Conservation (phyloP, 2,329 filamentous ascomycete species). For the Monosporascus sp. region DNA sequence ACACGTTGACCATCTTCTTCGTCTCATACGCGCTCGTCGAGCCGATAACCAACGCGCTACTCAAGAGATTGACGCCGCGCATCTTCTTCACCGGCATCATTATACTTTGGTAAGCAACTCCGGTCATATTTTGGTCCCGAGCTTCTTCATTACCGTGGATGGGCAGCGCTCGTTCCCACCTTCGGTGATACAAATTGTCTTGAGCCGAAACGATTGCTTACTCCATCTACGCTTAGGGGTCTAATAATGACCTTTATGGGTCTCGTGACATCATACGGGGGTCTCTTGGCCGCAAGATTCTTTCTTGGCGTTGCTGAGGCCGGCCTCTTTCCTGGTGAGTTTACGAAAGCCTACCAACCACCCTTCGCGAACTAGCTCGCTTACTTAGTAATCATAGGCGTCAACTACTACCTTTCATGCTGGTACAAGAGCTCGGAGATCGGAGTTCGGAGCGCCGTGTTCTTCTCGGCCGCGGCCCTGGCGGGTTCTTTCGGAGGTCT, state of each 20-base stretch:
- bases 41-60: conserved; percentile 70
- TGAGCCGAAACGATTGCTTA: neutral
- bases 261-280: conserved; percentile 10
- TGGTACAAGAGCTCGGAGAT: conserved; percentile 15
- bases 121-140: too few species aligned
- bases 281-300: conserved; percentile 15
- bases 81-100: conserved; percentile 81
- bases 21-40: conserved; percentile 79
- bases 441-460: conserved; percentile 15
- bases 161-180: too few species aligned
- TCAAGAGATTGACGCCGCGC: conserved; percentile 71
- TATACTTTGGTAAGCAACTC: neutral
- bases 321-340: conserved; percentile 16
- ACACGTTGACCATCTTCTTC: conserved; percentile 78
- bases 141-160: too few species aligned
- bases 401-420: neutral
- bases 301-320: conserved; percentile 16
- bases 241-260: conserved; percentile 3
- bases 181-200: too few species aligned
- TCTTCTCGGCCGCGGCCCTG: conserved; percentile 21
- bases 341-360: neutral
- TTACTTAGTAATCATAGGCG: neutral
- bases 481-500: conserved; percentile 49
- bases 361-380: too few species aligned
- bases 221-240: neutral